A percentile compares a stretch with the other conserved stretches of the same genome.
Conservation (phyloP, 2,329 filamentous ascomycete genomes). For the Curvularia sp. region DNA sequence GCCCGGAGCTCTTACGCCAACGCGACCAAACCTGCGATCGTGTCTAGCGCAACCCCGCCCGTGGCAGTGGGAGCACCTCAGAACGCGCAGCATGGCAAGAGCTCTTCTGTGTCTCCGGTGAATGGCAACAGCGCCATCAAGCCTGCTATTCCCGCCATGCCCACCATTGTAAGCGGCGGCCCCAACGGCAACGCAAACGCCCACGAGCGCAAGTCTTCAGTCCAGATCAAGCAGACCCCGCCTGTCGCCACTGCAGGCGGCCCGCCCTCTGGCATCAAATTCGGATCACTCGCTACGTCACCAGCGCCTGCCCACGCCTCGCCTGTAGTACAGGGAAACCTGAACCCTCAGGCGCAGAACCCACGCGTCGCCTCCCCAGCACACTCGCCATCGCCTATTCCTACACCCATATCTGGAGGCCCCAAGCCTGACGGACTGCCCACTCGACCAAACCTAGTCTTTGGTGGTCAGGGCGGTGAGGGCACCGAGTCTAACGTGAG, state of each 20-base stretch:
- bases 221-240: conserved; percentile 85
- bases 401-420: conserved; percentile 84
- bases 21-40: conserved; percentile 64
- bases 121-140: conserved; percentile 74
- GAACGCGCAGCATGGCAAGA: conserved; percentile 58
- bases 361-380: conserved; percentile 82
- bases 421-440: conserved; percentile 79
- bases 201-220: conserved; percentile 86
- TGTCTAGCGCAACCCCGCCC: conserved; percentile 60
- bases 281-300: conserved; percentile 74
- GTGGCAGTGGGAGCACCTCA: conserved; percentile 62
- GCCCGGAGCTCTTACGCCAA: conserved; percentile 66
- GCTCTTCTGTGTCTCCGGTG: conserved; percentile 70
- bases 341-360: conserved; percentile 64
- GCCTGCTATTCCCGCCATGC: conserved; percentile 49
- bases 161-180: conserved; percentile 68
- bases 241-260: conserved; percentile 58
- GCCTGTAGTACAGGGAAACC: conserved; percentile 68
- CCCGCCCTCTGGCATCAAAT: conserved; percentile 70
- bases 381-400: conserved; percentile 91
- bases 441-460: conserved; percentile 74
- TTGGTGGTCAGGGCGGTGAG: conserved; percentile 83
- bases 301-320: conserved; percentile 71
- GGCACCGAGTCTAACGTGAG: conserved; percentile 73
- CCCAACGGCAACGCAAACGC: conserved; percentile 80